Conservation (phyloP, 768 basidiomycete genomes). For the Suillus placidus region DNA sequence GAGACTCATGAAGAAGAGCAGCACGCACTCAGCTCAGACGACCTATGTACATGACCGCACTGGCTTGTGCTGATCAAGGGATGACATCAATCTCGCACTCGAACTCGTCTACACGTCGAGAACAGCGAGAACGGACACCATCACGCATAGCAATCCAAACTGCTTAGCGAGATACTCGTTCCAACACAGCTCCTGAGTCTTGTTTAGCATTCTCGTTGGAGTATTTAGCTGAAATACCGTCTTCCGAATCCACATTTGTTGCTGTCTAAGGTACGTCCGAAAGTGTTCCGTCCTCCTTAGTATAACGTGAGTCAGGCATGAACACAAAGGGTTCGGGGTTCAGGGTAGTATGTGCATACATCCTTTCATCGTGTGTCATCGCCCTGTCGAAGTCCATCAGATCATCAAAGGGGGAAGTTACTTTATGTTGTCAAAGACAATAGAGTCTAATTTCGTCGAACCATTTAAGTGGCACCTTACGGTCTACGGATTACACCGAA, state of each 20-base stretch:
- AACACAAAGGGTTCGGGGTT: constrained; percentile 22
- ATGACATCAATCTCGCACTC: constrained; percentile 33
- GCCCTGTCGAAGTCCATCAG: constrained; percentile 18
- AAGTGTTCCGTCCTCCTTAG: constrained; percentile 18
- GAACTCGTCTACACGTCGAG: constrained; percentile 33
- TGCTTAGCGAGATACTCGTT: constrained; percentile 29
- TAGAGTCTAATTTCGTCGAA: constrained; percentile 8
- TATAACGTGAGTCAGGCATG: constrained; percentile 23
- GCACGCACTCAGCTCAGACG: background rate
- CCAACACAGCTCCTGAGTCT: constrained; percentile 28
- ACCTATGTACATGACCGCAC: constrained; percentile 27
- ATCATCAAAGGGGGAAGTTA: constrained; percentile 3
- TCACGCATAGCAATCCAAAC: constrained; percentile 30
- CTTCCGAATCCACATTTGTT: constrained; percentile 29
- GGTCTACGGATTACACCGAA: background rate
- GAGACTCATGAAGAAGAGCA: background rate
- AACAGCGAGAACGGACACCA: constrained; percentile 27
- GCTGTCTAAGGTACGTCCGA: constrained; percentile 22
- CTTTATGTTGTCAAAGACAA: constrained; percentile 23
- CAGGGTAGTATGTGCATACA: constrained; percentile 13
- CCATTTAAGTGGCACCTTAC: background rate
- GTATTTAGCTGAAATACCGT: constrained; percentile 1
- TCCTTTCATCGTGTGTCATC: constrained; percentile 28
- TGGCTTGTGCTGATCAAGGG: constrained; percentile 26
- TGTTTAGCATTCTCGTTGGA: background rate